phyloP scores from a whole-genome alignment of 108 stramenopile genomes.

The Asterionellopsis glacialis region DNA sequence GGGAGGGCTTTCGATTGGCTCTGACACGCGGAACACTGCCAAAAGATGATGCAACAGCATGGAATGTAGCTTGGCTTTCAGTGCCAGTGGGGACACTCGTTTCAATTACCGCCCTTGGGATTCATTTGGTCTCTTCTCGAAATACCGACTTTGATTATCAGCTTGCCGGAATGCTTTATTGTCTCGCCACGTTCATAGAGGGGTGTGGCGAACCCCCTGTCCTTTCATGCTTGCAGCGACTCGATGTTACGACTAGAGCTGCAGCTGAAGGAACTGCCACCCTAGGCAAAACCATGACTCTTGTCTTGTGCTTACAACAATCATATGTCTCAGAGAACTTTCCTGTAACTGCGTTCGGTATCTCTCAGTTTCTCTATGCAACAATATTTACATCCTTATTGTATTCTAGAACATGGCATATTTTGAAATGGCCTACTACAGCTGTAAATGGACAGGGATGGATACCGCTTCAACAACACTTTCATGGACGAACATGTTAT shows the following conservation, averaged over 20 bases:
- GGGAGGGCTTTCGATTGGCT: constrained; percentile 87
- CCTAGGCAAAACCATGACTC: constrained; percentile 44
- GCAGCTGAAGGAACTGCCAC: constrained; percentile 74
- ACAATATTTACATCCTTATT: constrained; percentile 38
- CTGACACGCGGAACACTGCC: constrained; percentile 31
- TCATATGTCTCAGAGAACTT: constrained; percentile 17
- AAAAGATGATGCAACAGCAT: background rate
- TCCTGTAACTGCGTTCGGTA: constrained; percentile 68
- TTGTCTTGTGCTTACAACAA: constrained; percentile 32
- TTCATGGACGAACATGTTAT: constrained; percentile 42
- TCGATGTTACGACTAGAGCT: constrained; percentile 57
- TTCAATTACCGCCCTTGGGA: constrained; percentile 23
- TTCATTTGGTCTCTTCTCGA: constrained; percentile 21
- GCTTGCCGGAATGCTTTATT: constrained; percentile 72
- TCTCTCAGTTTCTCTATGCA: constrained; percentile 74
- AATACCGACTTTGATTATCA: constrained; percentile 47
- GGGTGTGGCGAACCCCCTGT: constrained; percentile 67
- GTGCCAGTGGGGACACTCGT: constrained; percentile 26
- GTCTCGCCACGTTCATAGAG: constrained; percentile 70
- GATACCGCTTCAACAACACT: constrained; percentile 10
- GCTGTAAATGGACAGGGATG: background rate
- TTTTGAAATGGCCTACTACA: background rate
- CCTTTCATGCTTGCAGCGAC: constrained; percentile 49
- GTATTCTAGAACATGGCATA: constrained; percentile 22
- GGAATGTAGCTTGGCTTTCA: constrained; percentile 43